Base-by-base conservation (phyloP, 345 rosid genomes). In the Schrenkiella parvula region DNA sequence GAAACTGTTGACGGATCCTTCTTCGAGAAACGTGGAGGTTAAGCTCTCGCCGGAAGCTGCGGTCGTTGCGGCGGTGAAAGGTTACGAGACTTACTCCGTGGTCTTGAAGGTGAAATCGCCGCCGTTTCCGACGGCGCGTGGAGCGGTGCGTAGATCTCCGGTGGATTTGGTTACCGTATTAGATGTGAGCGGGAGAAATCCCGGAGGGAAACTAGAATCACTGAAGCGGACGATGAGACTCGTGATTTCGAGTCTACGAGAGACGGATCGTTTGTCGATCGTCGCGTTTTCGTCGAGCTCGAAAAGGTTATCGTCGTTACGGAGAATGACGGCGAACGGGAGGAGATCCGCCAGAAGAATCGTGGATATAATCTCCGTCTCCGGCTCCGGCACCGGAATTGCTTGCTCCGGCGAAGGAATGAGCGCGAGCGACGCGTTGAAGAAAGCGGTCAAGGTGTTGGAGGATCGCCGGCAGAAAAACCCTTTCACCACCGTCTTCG, bases 401-500 rank as follows among this genome's bases (percentile, higher is more conserved):
- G 86, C 73, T 8, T 68, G 72, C 21, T 70, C 81, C 47, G 90
- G 90, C 5, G 78, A 80, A 72, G 86, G 87, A 23, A 87, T 84
- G 85, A 80, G 73, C 41, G 87, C 81, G 1, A 84, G 54, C 77
- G 97, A 89, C 82, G 98, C 97, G 66, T 81, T 90, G 11, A 88
- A 88, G 44, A 93, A 93, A 77, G 97, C 97, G 15, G 90, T 84
- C 25, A 89, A 90, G 64, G 93, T 93, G 66, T 78, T 90, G 4
- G 96, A 89, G 28, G 98, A 93, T 80, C 90, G 98, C 60, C 86
- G 93, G 32, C 84, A 83, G 79, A 83, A 65, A 82, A 93, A 93
- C 77, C 86, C 89, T 14, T 68, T 79, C 18, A 73, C 96, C 44
- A 81, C 78, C 63, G 80, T 93, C 39, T 59, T 90, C 32, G 76